These are phyloP conservation scores for Dendrostoma leiphaemia DNA, from an alignment of 2,329 filamentous ascomycete species.

Conservation along the genomic window DNA sequence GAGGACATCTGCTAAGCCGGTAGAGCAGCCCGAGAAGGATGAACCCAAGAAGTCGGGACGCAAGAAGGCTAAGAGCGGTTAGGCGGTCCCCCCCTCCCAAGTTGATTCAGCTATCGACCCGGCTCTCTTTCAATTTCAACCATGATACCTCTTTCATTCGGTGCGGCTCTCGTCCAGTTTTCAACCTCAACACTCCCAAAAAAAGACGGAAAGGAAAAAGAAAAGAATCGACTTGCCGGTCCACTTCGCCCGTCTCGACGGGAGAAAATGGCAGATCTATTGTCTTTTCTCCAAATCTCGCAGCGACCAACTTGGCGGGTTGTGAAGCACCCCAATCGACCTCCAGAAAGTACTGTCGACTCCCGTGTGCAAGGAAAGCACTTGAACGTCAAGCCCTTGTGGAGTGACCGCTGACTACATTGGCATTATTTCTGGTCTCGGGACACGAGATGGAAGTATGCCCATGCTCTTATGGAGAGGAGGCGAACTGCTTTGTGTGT, in stretches of 20 bases:
- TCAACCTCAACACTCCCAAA: background rate
- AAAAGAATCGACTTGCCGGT: background rate
- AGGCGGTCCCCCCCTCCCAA: slow-evolving; percentile 27
- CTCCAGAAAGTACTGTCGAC: background rate
- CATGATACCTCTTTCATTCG: slow-evolving; percentile 28
- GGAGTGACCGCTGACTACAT: background rate
- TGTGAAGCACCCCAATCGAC: background rate
- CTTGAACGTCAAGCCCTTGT: background rate
- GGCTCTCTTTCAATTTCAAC: slow-evolving; percentile 28
- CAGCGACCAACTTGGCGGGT: background rate
- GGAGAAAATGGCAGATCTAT: background rate
- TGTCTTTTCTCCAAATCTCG: background rate
- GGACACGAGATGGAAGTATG: slow-evolving; percentile 10
- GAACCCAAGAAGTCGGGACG: slow-evolving; percentile 60
- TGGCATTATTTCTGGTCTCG: no score
- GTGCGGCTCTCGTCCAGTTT: slow-evolving; percentile 15
- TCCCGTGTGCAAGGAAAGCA: background rate
- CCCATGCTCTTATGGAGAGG: slow-evolving; percentile 1
- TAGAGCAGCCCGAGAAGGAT: slow-evolving; percentile 48
- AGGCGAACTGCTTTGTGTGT: background rate
- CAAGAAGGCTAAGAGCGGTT: slow-evolving; percentile 53
- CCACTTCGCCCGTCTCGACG: background rate
- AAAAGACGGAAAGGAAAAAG: slow-evolving; percentile 1
- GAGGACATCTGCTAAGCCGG: slow-evolving; percentile 50
- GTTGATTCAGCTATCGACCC: slow-evolving; percentile 29